Evolutionary conservation across 768 basidiomycete species (phyloP).

Genomic region (Glaciozyma martinii): DNA sequence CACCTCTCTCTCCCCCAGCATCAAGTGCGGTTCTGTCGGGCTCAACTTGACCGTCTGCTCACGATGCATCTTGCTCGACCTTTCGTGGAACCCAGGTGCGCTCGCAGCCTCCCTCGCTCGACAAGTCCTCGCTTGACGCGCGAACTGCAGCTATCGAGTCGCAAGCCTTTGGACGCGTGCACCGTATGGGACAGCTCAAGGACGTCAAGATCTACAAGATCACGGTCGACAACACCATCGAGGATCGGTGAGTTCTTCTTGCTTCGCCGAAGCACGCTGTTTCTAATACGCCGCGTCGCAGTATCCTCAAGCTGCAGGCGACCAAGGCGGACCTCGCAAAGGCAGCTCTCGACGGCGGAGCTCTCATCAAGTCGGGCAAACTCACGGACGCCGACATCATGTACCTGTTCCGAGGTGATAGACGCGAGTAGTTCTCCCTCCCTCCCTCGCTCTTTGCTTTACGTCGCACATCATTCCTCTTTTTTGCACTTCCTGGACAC

Average conservation of each 20-base stretch:
- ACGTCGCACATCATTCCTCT: not conserved
- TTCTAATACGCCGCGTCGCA: constrained; percentile 66
- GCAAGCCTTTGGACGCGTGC: constrained; percentile 86
- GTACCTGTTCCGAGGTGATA: constrained; percentile 1
- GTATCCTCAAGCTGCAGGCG: constrained; percentile 80
- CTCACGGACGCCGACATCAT: not conserved
- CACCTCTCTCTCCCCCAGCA: not conserved
- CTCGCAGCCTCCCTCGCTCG: not conserved
- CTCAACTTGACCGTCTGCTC: constrained; percentile 87
- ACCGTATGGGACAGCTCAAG: constrained; percentile 53
- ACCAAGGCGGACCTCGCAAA: constrained; percentile 74
- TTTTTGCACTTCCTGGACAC: not conserved
- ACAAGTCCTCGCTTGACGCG: not conserved
- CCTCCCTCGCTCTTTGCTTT: not conserved
- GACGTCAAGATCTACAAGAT: constrained; percentile 47
- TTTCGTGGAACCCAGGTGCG: constrained; percentile 26
- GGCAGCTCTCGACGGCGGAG: constrained; percentile 77
- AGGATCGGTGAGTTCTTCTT: not conserved
- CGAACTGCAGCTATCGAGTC: constrained; percentile 61
- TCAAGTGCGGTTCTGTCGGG: constrained; percentile 44
- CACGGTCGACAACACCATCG: constrained; percentile 49
- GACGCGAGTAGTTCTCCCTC: not conserved
- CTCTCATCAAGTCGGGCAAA: constrained; percentile 60
- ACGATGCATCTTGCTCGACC: constrained; percentile 56
- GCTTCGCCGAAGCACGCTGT: not conserved